Percentiles rank a stretch among this genome's conserved stretches.
These are phyloP conservation scores for Exophiala dermatitidis DNA, from an alignment of 2,329 filamentous ascomycete genomes.

Conservation along the genomic window DNA sequence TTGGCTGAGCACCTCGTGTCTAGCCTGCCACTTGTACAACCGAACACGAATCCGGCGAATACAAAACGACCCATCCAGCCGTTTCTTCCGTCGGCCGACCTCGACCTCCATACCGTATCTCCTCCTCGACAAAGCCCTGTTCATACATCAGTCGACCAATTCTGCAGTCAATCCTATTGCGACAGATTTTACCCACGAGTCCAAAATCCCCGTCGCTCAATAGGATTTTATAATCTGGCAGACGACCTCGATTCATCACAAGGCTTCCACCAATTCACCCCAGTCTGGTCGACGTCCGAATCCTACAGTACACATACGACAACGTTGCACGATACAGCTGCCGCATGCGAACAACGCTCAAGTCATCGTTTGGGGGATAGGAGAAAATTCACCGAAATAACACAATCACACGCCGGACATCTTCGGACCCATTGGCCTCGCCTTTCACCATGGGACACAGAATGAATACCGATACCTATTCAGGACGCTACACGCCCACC, in stretches of 20 bases:
- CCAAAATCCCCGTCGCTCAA: too few relatives aligned
- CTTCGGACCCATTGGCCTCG: too few relatives aligned
- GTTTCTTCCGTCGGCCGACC: neutral
- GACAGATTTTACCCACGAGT: neutral
- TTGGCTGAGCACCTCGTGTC: neutral
- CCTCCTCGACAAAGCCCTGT: neutral
- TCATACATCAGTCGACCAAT: neutral
- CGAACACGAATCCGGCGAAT: neutral
- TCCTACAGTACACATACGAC: neutral
- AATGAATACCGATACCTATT: constrained; percentile 16
- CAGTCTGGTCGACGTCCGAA: neutral
- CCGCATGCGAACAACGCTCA: constrained; percentile 16
- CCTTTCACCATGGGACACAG: constrained; percentile 3
- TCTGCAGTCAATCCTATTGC: neutral
- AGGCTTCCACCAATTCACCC: neutral
- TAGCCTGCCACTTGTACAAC: neutral
- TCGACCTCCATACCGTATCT: neutral
- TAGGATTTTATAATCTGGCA: neutral
- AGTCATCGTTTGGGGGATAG: neutral
- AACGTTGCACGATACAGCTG: constrained; percentile 5
- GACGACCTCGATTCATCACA: neutral
- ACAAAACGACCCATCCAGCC: neutral
- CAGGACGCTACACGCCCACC: constrained; percentile 25
- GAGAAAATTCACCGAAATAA: constrained; percentile 1
- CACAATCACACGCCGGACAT: neutral